Percentiles rank a stretch among this genome's conserved stretches.
Conservation (phyloP, 2,329 filamentous ascomycete genomes). For the Botrytis porri region DNA sequence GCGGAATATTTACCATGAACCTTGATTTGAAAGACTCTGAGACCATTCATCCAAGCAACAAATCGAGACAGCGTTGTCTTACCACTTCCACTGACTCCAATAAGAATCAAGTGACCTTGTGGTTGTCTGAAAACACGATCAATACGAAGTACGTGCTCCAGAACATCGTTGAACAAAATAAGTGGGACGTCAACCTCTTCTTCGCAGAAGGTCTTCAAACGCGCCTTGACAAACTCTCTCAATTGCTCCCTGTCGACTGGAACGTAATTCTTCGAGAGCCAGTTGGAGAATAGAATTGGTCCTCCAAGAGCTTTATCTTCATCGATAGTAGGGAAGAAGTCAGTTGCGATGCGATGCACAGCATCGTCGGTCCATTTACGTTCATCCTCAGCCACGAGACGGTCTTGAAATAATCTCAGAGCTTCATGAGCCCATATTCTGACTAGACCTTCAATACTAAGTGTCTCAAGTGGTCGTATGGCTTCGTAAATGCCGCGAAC, state of each 20-base stretch:
- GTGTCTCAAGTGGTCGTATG: slow-evolving; percentile 82
- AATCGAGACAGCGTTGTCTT: slow-evolving; percentile 98
- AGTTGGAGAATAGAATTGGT: slow-evolving; percentile 98
- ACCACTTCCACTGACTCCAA: slow-evolving; percentile 96
- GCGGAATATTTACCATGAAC: slow-evolving; percentile 97
- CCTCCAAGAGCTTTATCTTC: slow-evolving; percentile 84
- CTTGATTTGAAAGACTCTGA: slow-evolving; percentile 99
- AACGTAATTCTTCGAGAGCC: slow-evolving; percentile 97
- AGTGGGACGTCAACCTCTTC: slow-evolving; percentile 98
- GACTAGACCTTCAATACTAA: slow-evolving; percentile 86
- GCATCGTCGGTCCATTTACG: slow-evolving; percentile 91
- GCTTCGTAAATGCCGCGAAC: slow-evolving; percentile 97
- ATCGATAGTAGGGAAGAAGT: slow-evolving; percentile 94
- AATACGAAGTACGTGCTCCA: slow-evolving; percentile 97
- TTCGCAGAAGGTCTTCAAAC: slow-evolving; percentile 97
- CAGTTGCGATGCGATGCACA: slow-evolving; percentile 79
- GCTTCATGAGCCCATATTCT: slow-evolving; percentile 99
- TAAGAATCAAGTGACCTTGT: slow-evolving; percentile 95
- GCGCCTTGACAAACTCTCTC: slow-evolving; percentile 94
- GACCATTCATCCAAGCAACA: slow-evolving; percentile 99
- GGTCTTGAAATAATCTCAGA: slow-evolving; percentile 92
- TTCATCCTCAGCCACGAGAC: slow-evolving; percentile 91
- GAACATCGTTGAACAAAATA: slow-evolving; percentile 98
- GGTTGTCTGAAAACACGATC: slow-evolving; percentile 98
- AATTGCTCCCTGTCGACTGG: slow-evolving; percentile 94